Conservation (phyloP, 2,329 filamentous ascomycete genomes). For the Catunica adiposa region DNA sequence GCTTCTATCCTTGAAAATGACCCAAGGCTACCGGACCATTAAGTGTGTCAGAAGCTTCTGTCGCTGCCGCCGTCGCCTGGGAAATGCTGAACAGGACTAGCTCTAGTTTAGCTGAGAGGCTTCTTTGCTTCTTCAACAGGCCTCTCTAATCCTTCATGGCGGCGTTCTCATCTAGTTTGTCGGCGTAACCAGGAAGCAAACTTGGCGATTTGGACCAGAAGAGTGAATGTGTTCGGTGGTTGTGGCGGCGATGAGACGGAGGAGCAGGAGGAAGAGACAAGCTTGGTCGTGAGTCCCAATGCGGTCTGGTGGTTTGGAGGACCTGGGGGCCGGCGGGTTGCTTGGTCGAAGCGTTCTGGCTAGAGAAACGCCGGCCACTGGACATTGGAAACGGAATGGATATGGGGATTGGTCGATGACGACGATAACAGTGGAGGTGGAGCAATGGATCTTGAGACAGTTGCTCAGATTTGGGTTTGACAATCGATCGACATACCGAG, state of each 20-base stretch:
- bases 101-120: neutral
- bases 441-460: neutral
- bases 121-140: neutral
- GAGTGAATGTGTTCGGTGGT: neutral
- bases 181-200: too few species aligned
- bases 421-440: neutral
- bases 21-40: neutral
- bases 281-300: neutral
- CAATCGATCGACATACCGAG: neutral
- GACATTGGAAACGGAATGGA: neutral
- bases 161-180: too few species aligned
- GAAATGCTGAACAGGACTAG: neutral
- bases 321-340: too few species aligned
- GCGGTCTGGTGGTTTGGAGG: neutral
- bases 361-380: neutral
- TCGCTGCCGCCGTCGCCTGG: neutral
- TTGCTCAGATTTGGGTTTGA: neutral
- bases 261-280: neutral
- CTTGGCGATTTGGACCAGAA: too few species aligned
- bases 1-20: neutral
- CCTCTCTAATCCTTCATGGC: neutral
- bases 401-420: neutral
- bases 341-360: neutral
- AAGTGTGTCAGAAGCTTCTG: neutral
- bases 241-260: neutral